These are phyloP conservation scores for Lyophyllum atratum DNA, from an alignment of 768 basidiomycete genomes.

Conservation along the genomic window DNA sequence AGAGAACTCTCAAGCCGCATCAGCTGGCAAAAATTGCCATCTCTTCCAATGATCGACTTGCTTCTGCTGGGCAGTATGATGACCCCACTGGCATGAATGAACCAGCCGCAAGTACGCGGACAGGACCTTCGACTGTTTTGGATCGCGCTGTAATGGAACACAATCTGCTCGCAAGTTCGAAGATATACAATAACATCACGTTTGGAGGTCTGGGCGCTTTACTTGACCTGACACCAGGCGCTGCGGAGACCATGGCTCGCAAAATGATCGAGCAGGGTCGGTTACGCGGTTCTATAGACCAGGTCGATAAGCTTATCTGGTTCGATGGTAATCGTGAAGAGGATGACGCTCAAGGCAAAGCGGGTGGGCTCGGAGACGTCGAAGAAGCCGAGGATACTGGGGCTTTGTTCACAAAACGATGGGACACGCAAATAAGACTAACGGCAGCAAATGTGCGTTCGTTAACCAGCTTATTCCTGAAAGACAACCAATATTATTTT, in stretches of 20 bases:
- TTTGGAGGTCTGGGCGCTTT: conserved; percentile 92
- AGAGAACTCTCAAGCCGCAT: conserved; percentile 83
- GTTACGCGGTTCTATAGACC: conserved; percentile 91
- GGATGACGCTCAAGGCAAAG: conserved; percentile 92
- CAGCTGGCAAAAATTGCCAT: conserved; percentile 92
- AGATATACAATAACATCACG: conserved; percentile 97
- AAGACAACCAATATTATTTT: neutral
- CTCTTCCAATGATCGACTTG: conserved; percentile 79
- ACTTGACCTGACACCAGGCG: conserved; percentile 86
- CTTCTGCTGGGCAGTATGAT: conserved; percentile 64
- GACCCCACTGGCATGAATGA: conserved; percentile 47
- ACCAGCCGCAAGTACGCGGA: conserved; percentile 69
- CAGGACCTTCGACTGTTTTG: conserved; percentile 92
- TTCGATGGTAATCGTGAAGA: conserved; percentile 89
- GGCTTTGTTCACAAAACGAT: conserved; percentile 88
- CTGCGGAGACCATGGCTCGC: conserved; percentile 96
- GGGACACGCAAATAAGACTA: conserved; percentile 92
- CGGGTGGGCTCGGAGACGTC: conserved; percentile 89
- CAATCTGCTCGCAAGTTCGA: conserved; percentile 94
- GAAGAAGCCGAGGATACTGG: conserved; percentile 88
- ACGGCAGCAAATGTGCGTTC: conserved; percentile 79
- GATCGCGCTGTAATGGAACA: conserved; percentile 99
- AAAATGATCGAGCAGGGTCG: conserved; percentile 99
- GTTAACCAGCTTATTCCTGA: conserved; percentile 1
- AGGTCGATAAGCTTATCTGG: conserved; percentile 92